Evolutionary conservation across 345 rosid species (phyloP).

Genomic region (Turnera subulata): DNA sequence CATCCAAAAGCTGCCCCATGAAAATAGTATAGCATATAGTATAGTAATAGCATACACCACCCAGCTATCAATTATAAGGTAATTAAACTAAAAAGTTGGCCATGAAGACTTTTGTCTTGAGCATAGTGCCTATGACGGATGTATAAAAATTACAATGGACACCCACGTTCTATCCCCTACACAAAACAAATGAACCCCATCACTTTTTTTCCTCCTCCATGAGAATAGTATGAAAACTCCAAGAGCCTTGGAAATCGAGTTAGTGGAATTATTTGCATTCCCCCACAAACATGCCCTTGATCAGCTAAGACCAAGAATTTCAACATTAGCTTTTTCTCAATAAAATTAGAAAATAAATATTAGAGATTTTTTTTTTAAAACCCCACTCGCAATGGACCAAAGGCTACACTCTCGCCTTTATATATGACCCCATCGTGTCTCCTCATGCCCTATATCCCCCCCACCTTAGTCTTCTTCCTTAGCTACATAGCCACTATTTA

Average conservation of each 20-base stretch:
- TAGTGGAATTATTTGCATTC: constrained; percentile 53
- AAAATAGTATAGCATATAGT: not conserved
- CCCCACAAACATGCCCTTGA: constrained; percentile 60
- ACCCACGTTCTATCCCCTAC: no score
- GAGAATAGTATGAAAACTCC: constrained; percentile 46
- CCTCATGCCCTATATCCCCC: constrained; percentile 29
- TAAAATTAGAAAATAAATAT: not conserved
- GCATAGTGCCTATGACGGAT: constrained; percentile 12
- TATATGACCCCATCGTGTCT: constrained; percentile 49
- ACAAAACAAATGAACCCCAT: constrained; percentile 38
- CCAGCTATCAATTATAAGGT: constrained; percentile 37
- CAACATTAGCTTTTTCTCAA: constrained; percentile 28
- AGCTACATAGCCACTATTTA: constrained; percentile 1
- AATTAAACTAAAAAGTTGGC: constrained; percentile 49
- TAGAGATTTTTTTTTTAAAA: not conserved
- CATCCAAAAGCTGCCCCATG: constrained; percentile 14
- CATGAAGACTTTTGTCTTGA: constrained; percentile 34
- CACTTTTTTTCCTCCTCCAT: constrained; percentile 20
- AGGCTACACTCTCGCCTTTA: constrained; percentile 51
- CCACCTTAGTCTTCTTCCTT: constrained; percentile 1
- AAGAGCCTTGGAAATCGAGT: constrained; percentile 60
- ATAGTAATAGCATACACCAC: no score
- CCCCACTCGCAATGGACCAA: constrained; percentile 28
- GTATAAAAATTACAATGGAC: no score
- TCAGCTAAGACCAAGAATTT: constrained; percentile 30